phyloP scores from a whole-genome alignment of 2,329 filamentous ascomycete genomes.

The Hymenoscyphus infarciens region DNA sequence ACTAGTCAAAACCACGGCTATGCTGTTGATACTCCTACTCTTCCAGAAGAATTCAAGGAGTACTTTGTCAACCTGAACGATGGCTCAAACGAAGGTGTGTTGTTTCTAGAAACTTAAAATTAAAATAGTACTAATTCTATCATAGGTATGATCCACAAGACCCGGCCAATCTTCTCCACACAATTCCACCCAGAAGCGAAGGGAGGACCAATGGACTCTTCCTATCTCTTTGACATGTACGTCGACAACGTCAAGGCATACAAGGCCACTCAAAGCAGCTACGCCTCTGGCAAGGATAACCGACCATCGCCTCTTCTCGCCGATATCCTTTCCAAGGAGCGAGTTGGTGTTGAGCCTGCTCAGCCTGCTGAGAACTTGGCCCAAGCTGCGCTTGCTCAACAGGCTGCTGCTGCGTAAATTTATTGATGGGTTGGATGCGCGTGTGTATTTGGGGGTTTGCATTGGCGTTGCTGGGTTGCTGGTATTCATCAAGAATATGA shows the following conservation, averaged over 20 bases:
- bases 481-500: background rate
- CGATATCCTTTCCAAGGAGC: conserved; percentile 88
- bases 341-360: conserved; percentile 68
- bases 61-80: conserved; percentile 99
- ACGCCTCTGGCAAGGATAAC: conserved; percentile 72
- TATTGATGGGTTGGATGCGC: background rate
- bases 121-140: background rate
- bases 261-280: conserved; percentile 76
- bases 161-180: conserved; percentile 93
- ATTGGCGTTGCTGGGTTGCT: background rate
- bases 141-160: conserved; percentile 83
- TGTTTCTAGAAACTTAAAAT: background rate
- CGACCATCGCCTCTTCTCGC: conserved; percentile 83
- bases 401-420: background rate
- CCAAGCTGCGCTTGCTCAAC: conserved; percentile 18
- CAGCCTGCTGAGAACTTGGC: conserved; percentile 26
- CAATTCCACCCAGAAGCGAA: conserved; percentile 99
- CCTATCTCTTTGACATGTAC: conserved; percentile 96
- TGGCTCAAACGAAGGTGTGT: conserved; percentile 81
- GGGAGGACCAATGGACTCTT: conserved; percentile 91
- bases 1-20: conserved; percentile 99
- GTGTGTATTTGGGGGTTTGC: background rate
- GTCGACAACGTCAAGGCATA: conserved; percentile 83
- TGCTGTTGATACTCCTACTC: conserved; percentile 80
- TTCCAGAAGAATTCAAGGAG: conserved; percentile 87